phyloP scores from a whole-genome alignment of 2,329 filamentous ascomycete genomes.

The Graphiopsis chlorocephala region DNA sequence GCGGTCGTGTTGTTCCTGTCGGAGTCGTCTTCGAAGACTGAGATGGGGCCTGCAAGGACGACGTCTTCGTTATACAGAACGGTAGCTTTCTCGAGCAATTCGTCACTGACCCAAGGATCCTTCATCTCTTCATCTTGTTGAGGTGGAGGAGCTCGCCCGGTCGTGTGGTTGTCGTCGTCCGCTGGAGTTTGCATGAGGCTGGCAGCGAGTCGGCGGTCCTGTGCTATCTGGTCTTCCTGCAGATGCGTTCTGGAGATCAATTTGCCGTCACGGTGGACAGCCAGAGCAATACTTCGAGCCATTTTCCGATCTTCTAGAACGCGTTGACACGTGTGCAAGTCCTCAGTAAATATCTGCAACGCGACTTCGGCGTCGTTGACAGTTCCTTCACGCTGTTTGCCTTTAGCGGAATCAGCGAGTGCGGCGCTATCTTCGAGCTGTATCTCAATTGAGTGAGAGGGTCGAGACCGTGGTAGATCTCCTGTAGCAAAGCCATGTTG shows the following conservation, averaged over 20 bases:
- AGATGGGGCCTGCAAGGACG: neutral
- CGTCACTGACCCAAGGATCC: slow-evolving; percentile 19
- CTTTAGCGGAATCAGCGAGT: slow-evolving; percentile 17
- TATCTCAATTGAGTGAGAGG: slow-evolving; percentile 11
- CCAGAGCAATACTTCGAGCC: slow-evolving; percentile 25
- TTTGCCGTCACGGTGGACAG: slow-evolving; percentile 21
- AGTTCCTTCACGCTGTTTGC: slow-evolving; percentile 23
- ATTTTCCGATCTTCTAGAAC: slow-evolving; percentile 22
- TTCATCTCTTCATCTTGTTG: neutral
- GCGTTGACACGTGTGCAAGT: slow-evolving; percentile 20
- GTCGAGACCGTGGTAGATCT: slow-evolving; percentile 11
- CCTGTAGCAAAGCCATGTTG: slow-evolving; percentile 13
- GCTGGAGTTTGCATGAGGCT: neutral
- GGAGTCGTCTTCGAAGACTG: neutral
- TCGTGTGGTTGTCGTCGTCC: too few relatives aligned
- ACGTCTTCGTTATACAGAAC: slow-evolving; percentile 21
- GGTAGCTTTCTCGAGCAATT: slow-evolving; percentile 24
- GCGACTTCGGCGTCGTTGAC: slow-evolving; percentile 22
- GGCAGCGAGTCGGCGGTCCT: slow-evolving; percentile 24
- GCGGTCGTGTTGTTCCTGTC: neutral
- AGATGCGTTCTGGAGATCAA: slow-evolving; percentile 19
- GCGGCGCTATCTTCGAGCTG: slow-evolving; percentile 19
- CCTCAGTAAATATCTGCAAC: slow-evolving; percentile 27
- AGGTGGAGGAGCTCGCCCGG: too few relatives aligned
- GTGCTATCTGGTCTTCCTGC: slow-evolving; percentile 23